Percentiles rank a stretch among this genome's conserved stretches.
These are phyloP conservation scores for Phylloporus sp. DNA, from an alignment of 1,284 basidiomycete species.

Conservation along the genomic window DNA sequence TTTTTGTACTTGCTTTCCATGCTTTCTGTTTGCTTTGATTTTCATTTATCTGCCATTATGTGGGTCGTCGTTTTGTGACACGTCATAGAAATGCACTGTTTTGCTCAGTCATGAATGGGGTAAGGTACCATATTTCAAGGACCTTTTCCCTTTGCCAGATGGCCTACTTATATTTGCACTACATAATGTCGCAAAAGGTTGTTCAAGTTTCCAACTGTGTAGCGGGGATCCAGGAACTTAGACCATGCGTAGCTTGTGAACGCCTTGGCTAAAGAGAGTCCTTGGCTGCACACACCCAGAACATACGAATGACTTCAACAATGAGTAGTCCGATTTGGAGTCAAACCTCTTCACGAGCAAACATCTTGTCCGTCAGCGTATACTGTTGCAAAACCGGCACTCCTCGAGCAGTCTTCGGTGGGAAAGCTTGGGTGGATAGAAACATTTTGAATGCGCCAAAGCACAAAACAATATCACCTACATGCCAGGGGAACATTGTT, in stretches of 20 bases:
- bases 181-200: too few relatives aligned
- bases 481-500: not conserved
- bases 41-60: conserved; percentile 39
- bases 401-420: conserved; percentile 54
- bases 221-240: too few relatives aligned
- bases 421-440: not conserved
- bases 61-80: conserved; percentile 23
- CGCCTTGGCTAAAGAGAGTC: too few relatives aligned
- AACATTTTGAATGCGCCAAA: too few relatives aligned
- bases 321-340: conserved; percentile 42
- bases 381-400: conserved; percentile 55
- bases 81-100: conserved; percentile 29
- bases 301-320: conserved; percentile 43
- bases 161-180: too few relatives aligned
- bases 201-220: too few relatives aligned
- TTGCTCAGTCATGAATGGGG: conserved; percentile 14
- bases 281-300: too few relatives aligned
- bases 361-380: conserved; percentile 56
- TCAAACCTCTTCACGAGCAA: too few relatives aligned
- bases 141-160: too few relatives aligned
- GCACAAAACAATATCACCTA: not conserved
- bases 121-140: conserved; percentile 20
- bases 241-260: too few relatives aligned
- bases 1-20: conserved; percentile 20
- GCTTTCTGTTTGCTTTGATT: conserved; percentile 25